phyloP scores from a whole-genome alignment of 495 filamentous ascomycete species.

The Alectoria sarmentosa region DNA sequence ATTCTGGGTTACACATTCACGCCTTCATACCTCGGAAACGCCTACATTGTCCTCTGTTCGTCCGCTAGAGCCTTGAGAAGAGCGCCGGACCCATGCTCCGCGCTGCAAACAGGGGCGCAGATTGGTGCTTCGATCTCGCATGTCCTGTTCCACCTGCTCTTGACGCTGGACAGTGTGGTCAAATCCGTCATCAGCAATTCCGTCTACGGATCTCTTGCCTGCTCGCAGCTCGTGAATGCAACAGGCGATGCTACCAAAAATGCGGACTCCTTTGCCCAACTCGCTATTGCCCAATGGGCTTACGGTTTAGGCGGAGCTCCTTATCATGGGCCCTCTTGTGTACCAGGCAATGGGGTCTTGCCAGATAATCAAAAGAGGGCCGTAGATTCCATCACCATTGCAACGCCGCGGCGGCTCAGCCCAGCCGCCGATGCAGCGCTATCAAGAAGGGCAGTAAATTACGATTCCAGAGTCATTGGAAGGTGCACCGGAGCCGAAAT shows the following conservation, averaged over 20 bases:
- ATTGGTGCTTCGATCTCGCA: constrained; percentile 10
- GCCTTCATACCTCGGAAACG: constrained; percentile 11
- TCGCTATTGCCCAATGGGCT: constrained; percentile 19
- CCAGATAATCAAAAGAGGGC: constrained; percentile 3
- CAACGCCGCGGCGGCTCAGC: no score
- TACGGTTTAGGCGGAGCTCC: constrained; percentile 15
- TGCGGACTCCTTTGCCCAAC: constrained; percentile 17
- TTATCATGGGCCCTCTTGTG: constrained; percentile 9
- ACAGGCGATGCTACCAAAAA: constrained; percentile 2
- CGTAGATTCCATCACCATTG: neutral
- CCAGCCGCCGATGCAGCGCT: no score
- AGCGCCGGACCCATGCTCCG: constrained; percentile 9
- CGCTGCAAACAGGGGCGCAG: neutral
- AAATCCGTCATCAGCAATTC: neutral
- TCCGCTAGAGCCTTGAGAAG: constrained; percentile 3
- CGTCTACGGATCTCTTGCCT: constrained; percentile 8
- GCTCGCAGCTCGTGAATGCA: constrained; percentile 4
- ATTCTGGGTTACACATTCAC: constrained; percentile 17
- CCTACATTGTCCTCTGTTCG: constrained; percentile 13
- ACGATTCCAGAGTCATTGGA: no score
- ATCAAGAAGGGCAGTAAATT: no score
- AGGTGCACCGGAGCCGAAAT: neutral
- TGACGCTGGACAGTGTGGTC: constrained; percentile 12
- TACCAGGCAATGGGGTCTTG: neutral
- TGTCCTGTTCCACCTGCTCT: constrained; percentile 16